Base-by-base conservation (phyloP, 108 stramenopile genomes). In the Nitzschia palea region DNA sequence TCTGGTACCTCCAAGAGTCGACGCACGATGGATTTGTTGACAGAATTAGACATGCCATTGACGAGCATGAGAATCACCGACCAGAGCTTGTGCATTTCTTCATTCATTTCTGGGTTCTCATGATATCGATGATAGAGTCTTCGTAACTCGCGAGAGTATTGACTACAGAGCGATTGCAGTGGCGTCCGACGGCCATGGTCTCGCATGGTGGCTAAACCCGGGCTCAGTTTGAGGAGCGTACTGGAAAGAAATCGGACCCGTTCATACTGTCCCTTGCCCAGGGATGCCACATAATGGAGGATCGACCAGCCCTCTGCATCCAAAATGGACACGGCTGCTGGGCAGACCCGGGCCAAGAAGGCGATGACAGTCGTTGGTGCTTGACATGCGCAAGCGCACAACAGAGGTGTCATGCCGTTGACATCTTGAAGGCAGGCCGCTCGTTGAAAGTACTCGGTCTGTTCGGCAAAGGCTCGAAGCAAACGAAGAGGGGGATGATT, bases 21-120 rank as follows among this genome's bases (percentile, higher is more conserved):
- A 48, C 47, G n/a, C 18, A 48, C 17, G 18, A 48, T 8, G 17
- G 47, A 48, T 20, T 10, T 48, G 47, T 18, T 48, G 47, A 48
- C 47, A 48, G 47, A 48, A 20, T 48, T 48, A 4, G 47, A 18
- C 47, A 48, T 48, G 4, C 22, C 47, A 20, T 48, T 48, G 15
- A 48, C 47, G 18, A 48, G 18, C 47, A 48, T n/a, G 15, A 20
- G 18, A 12, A 48, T 20, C 15, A 48, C 47, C 4, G 47, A 48
- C 47, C 47, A 48, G 4, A 48, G 22, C 47, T 48, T 48, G 8
- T 48, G 47, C 47, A 48, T 48, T 48, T 48, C 47, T 20, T 48
- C 47, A 4, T 10, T 4, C 47, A 48, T 48, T 20, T 48, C 47
- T 48, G 47, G 47, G n/a, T 4, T 20, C 9, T 48, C 15, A 48